Evolutionary conservation across 805 yeast genomes (phyloP).

Genomic region (Pichia californica): DNA sequence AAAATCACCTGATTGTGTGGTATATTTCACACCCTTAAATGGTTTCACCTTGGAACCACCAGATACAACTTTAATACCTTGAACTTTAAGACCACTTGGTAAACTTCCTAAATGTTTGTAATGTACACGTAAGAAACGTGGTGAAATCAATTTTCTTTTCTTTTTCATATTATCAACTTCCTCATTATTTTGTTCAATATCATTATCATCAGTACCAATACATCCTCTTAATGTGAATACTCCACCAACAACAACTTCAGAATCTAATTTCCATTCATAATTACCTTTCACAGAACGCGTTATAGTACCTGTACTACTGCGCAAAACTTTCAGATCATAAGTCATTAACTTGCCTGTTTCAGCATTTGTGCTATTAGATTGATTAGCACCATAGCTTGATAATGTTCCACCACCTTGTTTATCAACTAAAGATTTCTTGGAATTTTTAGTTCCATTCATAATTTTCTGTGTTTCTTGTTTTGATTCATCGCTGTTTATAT

Average conservation of each 20-base stretch:
- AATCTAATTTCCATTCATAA: conserved; percentile 18
- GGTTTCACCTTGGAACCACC: conserved; percentile 65
- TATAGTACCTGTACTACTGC: conserved; percentile 11
- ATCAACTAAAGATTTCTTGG: background rate
- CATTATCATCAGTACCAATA: conserved; percentile 11
- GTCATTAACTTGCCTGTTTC: too few species aligned
- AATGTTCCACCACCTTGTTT: background rate
- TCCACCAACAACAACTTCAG: conserved; percentile 10
- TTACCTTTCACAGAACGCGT: conserved; percentile 3
- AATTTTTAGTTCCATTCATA: background rate
- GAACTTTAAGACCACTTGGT: conserved; percentile 71
- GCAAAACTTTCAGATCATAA: conserved; percentile 9
- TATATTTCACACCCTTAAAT: conserved; percentile 85
- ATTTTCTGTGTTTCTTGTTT: background rate
- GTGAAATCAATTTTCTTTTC: conserved; percentile 20
- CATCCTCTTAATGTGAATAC: conserved; percentile 11
- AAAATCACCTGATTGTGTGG: conserved; percentile 56
- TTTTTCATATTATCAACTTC: background rate
- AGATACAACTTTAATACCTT: conserved; percentile 47
- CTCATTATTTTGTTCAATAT: background rate
- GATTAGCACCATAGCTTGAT: background rate
- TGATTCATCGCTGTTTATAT: background rate
- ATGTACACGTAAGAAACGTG: conserved; percentile 40
- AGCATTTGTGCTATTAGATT: background rate
- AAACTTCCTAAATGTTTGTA: conserved; percentile 62